Base-by-base conservation (phyloP, 2,329 filamentous ascomycete species). In the Ceratocystis alfenasii region DNA sequence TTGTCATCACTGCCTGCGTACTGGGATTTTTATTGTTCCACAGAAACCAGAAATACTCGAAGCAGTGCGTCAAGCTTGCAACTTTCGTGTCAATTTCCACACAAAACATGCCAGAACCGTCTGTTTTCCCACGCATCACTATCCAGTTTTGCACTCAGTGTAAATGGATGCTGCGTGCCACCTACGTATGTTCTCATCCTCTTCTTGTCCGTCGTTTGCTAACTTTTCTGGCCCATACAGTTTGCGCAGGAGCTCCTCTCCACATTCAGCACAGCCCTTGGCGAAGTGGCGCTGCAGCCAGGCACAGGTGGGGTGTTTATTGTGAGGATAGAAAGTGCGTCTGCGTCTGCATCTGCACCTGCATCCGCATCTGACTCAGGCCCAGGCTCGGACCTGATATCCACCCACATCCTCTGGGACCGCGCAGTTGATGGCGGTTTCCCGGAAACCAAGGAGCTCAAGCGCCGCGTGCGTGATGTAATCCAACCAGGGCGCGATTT, bases 141-240 rank as follows among this genome's bases (percentile, higher is more conserved):
- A 96, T 96, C 72, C 84, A 87, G 70, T 96, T 89, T 77, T 96
- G 92, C 78, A 96, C 90, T 0, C 90, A 96, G 77, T 96, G 91
- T 76, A 89, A 89, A 77, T 95, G 91, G 90, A 89, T 94, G 83
- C 78, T 95, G 10, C 79, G 90, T 68, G 90, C 90, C 45, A 89
- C 90, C 70, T 95, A 94, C 75, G 90, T 93, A 82, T 70, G 82
- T 76, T 57, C 33, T 4, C 3, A 5, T 20, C 7, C 20, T 63
- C 28, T 63, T 57, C 68, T 62, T 53, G 36, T 41, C 53, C 12
- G 10, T 17, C 22, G 28, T n/a, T n/a, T 12, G 41, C 41, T 50
- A 59, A 17, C n/a, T 17, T 30, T 20, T 22, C n/a, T 22, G 30
- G 61, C 64, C 60, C 30, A 33, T 36, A 33, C 70, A 96, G 89